phyloP scores from a whole-genome alignment of 1,139 yeast species.

The Scheffersomyces lignicola region DNA sequence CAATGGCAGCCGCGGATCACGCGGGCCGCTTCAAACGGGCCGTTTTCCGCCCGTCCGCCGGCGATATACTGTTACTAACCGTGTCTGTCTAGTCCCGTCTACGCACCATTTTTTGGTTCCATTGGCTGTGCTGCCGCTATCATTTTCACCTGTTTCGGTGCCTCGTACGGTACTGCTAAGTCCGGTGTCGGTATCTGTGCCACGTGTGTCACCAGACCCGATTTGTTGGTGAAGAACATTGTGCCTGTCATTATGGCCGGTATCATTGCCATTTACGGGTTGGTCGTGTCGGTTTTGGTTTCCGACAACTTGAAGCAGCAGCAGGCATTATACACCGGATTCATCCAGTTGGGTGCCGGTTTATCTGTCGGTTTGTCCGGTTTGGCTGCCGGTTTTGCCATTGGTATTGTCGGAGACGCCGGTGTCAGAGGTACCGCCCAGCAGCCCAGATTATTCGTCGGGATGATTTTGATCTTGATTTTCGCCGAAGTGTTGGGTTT shows the following conservation, averaged over 20 bases:
- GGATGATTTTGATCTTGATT: conserved; percentile 90
- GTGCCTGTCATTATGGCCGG: conserved; percentile 99
- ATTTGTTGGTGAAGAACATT: conserved; percentile 81
- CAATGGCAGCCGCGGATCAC: too few species aligned
- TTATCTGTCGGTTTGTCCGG: conserved; percentile 97
- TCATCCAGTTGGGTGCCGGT: conserved; percentile 98
- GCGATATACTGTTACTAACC: too few species aligned
- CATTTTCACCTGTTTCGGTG: conserved; percentile 97
- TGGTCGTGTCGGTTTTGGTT: conserved; percentile 94
- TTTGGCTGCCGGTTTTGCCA: conserved; percentile 95
- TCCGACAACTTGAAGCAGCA: conserved; percentile 86
- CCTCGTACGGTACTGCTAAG: conserved; percentile 99
- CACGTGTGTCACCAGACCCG: conserved; percentile 96
- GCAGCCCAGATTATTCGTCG: conserved; percentile 95
- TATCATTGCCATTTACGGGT: conserved; percentile 98
- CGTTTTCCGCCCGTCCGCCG: too few species aligned
- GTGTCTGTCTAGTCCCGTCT: conserved; percentile 62
- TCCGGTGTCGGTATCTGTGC: conserved; percentile 99
- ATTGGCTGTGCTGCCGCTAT: conserved; percentile 99
- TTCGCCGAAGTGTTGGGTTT: conserved; percentile 97
- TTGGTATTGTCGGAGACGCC: conserved; percentile 98
- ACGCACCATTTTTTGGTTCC: conserved; percentile 94
- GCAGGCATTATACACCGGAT: conserved; percentile 88
- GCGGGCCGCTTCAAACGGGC: too few species aligned
- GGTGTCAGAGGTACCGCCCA: conserved; percentile 97